phyloP scores from a whole-genome alignment of 805 yeast species.

The Vanderwaltozyma verrucispora region DNA sequence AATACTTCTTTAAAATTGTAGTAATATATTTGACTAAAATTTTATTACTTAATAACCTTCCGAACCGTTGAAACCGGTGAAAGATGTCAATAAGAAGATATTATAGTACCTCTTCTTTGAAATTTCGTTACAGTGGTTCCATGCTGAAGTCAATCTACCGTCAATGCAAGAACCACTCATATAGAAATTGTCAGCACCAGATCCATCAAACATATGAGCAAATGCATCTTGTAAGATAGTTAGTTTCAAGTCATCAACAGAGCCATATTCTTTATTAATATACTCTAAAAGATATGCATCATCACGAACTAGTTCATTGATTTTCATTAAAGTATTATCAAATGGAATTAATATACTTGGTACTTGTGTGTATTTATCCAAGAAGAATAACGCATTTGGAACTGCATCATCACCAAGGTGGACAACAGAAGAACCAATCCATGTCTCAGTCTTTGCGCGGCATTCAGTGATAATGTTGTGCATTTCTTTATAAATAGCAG shows the following conservation, averaged over 20 bases:
- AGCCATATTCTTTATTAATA: slow-evolving; percentile 48
- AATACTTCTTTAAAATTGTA: no score
- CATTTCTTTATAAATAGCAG: slow-evolving; percentile 59
- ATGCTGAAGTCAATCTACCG: slow-evolving; percentile 70
- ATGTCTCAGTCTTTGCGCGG: slow-evolving; percentile 47
- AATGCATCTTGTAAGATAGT: slow-evolving; percentile 33
- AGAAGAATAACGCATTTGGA: slow-evolving; percentile 69
- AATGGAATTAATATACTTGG: slow-evolving; percentile 70
- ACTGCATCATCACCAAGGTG: slow-evolving; percentile 79
- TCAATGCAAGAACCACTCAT: slow-evolving; percentile 82
- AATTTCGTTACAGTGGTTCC: slow-evolving; percentile 73
- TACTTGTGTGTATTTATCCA: slow-evolving; percentile 72
- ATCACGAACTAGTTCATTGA: slow-evolving; percentile 39
- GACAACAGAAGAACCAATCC: slow-evolving; percentile 77
- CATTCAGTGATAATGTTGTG: slow-evolving; percentile 56
- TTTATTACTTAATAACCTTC: slow-evolving; percentile 59
- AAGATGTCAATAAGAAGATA: slow-evolving; percentile 56
- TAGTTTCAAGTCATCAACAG: slow-evolving; percentile 42
- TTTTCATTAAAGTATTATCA: slow-evolving; percentile 44
- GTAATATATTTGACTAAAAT: no score
- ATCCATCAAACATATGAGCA: slow-evolving; percentile 53
- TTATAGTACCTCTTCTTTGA: slow-evolving; percentile 53
- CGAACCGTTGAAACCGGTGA: slow-evolving; percentile 64
- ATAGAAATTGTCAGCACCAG: slow-evolving; percentile 76
- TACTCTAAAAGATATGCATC: slow-evolving; percentile 41